Evolutionary conservation across 2,329 filamentous ascomycete genomes (phyloP).

Genomic region (Diaporthe helianthi): DNA sequence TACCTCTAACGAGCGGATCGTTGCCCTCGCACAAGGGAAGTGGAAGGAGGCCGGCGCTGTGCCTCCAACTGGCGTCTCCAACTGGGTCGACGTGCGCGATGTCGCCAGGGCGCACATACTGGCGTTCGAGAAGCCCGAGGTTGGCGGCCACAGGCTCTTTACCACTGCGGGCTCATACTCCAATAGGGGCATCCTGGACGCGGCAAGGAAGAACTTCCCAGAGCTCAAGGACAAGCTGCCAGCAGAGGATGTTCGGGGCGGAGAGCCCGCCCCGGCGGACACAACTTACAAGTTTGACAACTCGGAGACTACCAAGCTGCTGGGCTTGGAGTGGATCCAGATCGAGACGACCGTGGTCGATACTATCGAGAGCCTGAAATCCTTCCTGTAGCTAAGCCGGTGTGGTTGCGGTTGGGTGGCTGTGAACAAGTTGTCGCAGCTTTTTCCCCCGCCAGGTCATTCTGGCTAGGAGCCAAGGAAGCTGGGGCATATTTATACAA

Average conservation of each 20-base stretch:
- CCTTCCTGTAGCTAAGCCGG: slow-evolving; percentile 42
- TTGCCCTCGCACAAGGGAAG: slow-evolving; percentile 56
- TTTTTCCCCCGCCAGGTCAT: neutral
- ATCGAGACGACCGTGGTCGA: slow-evolving; percentile 70
- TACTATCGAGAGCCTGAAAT: slow-evolving; percentile 68
- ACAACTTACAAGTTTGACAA: slow-evolving; percentile 64
- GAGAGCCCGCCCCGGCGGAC: slow-evolving; percentile 48
- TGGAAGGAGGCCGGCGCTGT: slow-evolving; percentile 51
- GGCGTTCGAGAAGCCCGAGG: slow-evolving; percentile 56
- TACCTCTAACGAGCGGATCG: slow-evolving; percentile 61
- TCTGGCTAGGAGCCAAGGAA: neutral
- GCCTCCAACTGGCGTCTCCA: slow-evolving; percentile 48
- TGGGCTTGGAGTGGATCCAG: slow-evolving; percentile 68
- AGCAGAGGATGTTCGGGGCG: slow-evolving; percentile 51
- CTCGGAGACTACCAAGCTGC: slow-evolving; percentile 60
- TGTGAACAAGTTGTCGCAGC: neutral
- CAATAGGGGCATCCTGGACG: slow-evolving; percentile 53
- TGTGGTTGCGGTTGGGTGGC: neutral
- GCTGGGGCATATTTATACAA: neutral
- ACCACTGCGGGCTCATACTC: slow-evolving; percentile 54
- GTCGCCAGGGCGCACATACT: slow-evolving; percentile 60
- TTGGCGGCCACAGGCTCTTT: slow-evolving; percentile 59
- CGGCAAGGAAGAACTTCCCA: slow-evolving; percentile 56
- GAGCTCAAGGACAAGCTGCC: slow-evolving; percentile 57
- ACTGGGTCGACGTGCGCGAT: slow-evolving; percentile 65